phyloP scores from a whole-genome alignment of 176 grass and related monocot genomes.

The Triticum dicoccoides region DNA sequence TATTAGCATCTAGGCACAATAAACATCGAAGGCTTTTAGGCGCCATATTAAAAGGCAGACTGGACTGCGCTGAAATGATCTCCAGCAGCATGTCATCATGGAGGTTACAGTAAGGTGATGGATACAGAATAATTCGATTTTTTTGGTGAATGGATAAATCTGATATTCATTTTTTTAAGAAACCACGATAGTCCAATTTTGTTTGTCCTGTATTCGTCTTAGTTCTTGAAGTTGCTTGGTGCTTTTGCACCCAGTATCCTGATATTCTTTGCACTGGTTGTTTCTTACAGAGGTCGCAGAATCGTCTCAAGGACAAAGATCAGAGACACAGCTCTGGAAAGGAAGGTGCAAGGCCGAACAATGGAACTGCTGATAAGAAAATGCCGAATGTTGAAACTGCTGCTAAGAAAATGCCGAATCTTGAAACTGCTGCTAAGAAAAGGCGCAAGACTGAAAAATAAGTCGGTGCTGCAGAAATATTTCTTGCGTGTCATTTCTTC shows the following conservation, averaged over 20 bases:
- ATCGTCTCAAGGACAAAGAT: conserved; percentile 34
- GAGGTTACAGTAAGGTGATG: conserved; percentile 17
- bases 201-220: background rate
- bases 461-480: background rate
- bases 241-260: background rate
- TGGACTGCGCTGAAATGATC: conserved; percentile 25
- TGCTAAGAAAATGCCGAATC: background rate
- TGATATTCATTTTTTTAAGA: background rate
- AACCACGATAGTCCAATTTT: background rate
- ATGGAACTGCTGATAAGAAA: background rate
- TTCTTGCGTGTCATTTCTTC: background rate
- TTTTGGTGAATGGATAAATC: background rate
- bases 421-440: conserved; percentile 38
- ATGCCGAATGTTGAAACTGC: background rate
- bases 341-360: conserved; percentile 21
- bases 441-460: conserved; percentile 38
- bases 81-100: conserved; percentile 5
- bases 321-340: conserved; percentile 22
- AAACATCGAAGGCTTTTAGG: conserved; percentile 35
- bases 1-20: background rate
- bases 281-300: conserved; percentile 50
- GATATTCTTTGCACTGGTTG: background rate
- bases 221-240: background rate
- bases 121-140: background rate
- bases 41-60: background rate